Evolutionary conservation across 805 yeast genomes (phyloP), one percentile per base, ranked within the genome.

Genomic region (Zygotorulaspora sp.): DNA sequence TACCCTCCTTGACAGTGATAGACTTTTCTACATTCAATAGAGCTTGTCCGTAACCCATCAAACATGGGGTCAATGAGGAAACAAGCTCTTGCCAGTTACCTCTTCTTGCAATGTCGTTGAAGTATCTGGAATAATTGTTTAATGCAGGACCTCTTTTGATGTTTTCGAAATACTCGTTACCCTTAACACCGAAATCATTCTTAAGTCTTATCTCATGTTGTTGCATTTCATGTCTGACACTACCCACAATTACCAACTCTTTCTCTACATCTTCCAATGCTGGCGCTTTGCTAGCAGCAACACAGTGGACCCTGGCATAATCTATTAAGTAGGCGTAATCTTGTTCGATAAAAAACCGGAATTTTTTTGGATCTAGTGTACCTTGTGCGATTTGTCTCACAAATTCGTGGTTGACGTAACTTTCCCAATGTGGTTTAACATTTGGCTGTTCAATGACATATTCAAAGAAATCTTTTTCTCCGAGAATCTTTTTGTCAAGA

Each of bases 61-160:
- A 60, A 57, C 95, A 84, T 1, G 95, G 92, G 6, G 86, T 74
- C 37, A 83, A 58, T 0, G 90, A 84, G 6, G 80, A 72, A 41
- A 77, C 76, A 35, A 82, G 71, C 31, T 78, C 83, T 20, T 79
- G 56, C 74, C 80, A 80, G 53, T 80, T 80, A 18, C 74, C 71
- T 27, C 62, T 63, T 16, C 66, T 60, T 3, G 80, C 80, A 5
- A 80, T 61, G 14, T 74, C 69, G 27, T 70, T 50, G 41, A 85
- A 64, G 46, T 77, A 83, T 25, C 80, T 67, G 22, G 82, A 73
- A 57, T 85, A 85, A 2, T 70, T 72, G 27, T 65, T 52, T 48
- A 86, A 73, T 6, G 85, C 84, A 7, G 66, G 58, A 3, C 78
- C 76, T 30, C 80, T 75, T 13, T 56, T 47, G 22, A 78, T 66